phyloP scores from a whole-genome alignment of 1,139 yeast genomes.

The Taphrina communis region DNA sequence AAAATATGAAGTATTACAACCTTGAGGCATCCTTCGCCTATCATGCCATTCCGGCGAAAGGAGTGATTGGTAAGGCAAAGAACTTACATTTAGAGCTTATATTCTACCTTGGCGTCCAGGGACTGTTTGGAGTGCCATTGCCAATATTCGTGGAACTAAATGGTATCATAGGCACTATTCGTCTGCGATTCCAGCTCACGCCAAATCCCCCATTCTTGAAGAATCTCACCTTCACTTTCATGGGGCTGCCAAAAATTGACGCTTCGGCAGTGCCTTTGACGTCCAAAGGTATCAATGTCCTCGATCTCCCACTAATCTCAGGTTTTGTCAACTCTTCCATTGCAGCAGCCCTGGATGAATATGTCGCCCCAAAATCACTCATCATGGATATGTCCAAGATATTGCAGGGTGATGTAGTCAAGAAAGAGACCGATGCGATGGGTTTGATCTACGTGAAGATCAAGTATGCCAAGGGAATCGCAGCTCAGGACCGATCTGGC shows the following conservation, averaged over 20 bases:
- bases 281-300: constrained; percentile 41
- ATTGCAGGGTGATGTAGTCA: constrained; percentile 41
- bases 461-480: constrained; percentile 39
- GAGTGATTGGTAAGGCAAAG: constrained; percentile 38
- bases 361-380: constrained; percentile 41
- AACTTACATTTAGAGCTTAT: constrained; percentile 41
- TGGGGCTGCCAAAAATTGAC: constrained; percentile 42
- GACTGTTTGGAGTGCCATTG: constrained; percentile 39
- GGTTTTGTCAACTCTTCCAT: constrained; percentile 42
- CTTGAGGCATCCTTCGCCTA: constrained; percentile 42
- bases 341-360: constrained; percentile 42
- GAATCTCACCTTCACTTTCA: constrained; percentile 40
- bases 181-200: constrained; percentile 40
- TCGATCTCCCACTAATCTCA: constrained; percentile 41
- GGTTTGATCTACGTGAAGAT: constrained; percentile 39
- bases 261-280: constrained; percentile 42
- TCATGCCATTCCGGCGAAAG: constrained; percentile 38
- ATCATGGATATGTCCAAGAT: constrained; percentile 42
- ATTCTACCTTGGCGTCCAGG: constrained; percentile 42
- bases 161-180: constrained; percentile 41
- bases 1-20: constrained; percentile 35
- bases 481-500: constrained; percentile 42
- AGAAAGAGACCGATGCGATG: constrained; percentile 42
- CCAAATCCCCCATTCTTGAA: constrained; percentile 41
- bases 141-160: constrained; percentile 42